Conservation (phyloP, 129 eudicot species). For the Scalesia atractyloides region DNA sequence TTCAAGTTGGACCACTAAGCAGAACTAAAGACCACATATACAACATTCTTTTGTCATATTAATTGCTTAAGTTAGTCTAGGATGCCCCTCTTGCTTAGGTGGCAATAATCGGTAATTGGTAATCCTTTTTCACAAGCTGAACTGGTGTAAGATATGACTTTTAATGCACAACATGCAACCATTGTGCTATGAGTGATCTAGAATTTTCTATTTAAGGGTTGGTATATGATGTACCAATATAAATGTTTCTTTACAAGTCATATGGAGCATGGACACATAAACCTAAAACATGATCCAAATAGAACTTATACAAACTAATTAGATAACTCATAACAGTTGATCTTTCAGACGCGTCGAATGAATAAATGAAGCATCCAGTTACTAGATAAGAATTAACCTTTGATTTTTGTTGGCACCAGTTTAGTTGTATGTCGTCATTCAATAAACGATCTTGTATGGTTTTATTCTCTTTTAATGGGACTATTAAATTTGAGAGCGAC, state of each 20-base stretch:
- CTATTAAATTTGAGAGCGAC: background rate
- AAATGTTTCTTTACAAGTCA: background rate
- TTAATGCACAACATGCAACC: background rate
- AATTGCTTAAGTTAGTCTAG: background rate
- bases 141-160: background rate
- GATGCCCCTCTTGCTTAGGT: background rate
- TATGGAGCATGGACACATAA: background rate
- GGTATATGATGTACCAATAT: background rate
- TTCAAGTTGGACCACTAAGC: constrained; percentile 4
- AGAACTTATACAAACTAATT: constrained; percentile 2
- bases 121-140: background rate
- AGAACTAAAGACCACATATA: background rate
- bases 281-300: background rate
- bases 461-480: background rate
- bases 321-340: background rate
- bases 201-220: background rate
- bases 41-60: background rate
- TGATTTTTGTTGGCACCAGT: background rate
- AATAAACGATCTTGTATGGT: background rate
- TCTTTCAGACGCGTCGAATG: background rate
- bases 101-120: background rate
- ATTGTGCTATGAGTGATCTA: background rate
- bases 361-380: background rate
- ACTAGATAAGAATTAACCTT: background rate
- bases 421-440: background rate